Evolutionary conservation across 2,329 filamentous ascomycete genomes (phyloP).

Genomic region (Trichoderma sp.): DNA sequence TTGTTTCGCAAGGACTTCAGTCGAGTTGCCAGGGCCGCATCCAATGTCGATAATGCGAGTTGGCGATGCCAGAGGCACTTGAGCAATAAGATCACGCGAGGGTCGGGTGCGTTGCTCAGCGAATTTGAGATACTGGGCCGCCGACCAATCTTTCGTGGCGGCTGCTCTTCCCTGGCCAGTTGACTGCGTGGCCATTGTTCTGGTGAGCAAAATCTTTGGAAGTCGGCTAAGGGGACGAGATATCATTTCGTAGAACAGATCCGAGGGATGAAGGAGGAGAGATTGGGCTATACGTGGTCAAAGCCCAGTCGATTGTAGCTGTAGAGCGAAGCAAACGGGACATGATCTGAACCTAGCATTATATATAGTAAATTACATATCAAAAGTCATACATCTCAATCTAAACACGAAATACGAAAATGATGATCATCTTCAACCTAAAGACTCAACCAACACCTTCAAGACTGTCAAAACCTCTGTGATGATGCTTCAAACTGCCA

Average conservation of each 20-base stretch:
- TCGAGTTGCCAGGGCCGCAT: slow-evolving; percentile 63
- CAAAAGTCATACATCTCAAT: neutral
- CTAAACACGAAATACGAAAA: neutral
- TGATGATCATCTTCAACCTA: neutral
- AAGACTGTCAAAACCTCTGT: neutral
- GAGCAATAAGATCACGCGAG: slow-evolving; percentile 53
- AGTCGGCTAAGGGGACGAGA: neutral
- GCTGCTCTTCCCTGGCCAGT: neutral
- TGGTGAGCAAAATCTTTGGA: neutral
- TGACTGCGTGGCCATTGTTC: slow-evolving; percentile 14
- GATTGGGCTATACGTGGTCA: neutral
- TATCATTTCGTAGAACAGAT: neutral
- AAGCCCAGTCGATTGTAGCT: neutral
- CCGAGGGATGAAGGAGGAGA: neutral
- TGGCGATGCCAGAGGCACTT: slow-evolving; percentile 44
- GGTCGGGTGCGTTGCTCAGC: slow-evolving; percentile 53
- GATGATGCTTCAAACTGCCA: neutral
- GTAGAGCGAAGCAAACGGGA: neutral
- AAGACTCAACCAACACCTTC: neutral
- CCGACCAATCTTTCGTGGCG: slow-evolving; percentile 48
- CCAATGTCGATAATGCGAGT: slow-evolving; percentile 56
- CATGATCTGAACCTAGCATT: neutral
- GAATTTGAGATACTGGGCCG: slow-evolving; percentile 59
- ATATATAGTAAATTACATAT: neutral
- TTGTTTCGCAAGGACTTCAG: slow-evolving; percentile 46